Evolutionary conservation across 140 eudicot species (phyloP).

Genomic region (Bidens hawaiensis): DNA sequence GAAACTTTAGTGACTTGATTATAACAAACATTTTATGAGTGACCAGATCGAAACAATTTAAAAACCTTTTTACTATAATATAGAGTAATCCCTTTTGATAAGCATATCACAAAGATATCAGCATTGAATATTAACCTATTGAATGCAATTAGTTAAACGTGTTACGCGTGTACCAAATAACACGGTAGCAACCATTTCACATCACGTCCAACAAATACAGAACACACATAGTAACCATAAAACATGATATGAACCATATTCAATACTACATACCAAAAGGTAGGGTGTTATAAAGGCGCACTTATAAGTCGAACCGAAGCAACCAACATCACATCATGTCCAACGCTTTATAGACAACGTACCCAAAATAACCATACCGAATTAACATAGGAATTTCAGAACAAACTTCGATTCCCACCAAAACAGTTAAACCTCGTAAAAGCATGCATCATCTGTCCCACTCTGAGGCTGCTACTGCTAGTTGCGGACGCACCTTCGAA

Average conservation of each 20-base stretch:
- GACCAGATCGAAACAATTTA: too few species aligned
- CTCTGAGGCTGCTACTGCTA: slow-evolving; percentile 34
- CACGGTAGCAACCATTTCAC: too few species aligned
- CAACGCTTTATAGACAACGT: slow-evolving; percentile 4
- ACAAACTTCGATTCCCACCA: background rate
- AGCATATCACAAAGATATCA: too few species aligned
- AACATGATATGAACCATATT: background rate
- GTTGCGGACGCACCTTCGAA: too few species aligned
- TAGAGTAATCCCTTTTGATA: too few species aligned
- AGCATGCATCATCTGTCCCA: slow-evolving; percentile 67
- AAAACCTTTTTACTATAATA: too few species aligned
- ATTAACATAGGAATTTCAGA: background rate
- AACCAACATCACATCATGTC: background rate
- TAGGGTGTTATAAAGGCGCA: background rate
- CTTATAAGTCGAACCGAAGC: slow-evolving; percentile 19
- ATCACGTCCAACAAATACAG: too few species aligned
- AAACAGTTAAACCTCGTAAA: background rate
- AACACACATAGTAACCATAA: background rate
- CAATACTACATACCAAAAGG: slow-evolving; percentile 2
- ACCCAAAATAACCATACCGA: background rate
- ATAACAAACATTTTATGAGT: too few species aligned
- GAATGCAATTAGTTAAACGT: too few species aligned
- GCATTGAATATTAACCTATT: too few species aligned
- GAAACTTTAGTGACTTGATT: too few species aligned
- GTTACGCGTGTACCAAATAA: too few species aligned